Base-by-base conservation (phyloP, 805 yeast species). In the Ogataea nonfermentans region DNA sequence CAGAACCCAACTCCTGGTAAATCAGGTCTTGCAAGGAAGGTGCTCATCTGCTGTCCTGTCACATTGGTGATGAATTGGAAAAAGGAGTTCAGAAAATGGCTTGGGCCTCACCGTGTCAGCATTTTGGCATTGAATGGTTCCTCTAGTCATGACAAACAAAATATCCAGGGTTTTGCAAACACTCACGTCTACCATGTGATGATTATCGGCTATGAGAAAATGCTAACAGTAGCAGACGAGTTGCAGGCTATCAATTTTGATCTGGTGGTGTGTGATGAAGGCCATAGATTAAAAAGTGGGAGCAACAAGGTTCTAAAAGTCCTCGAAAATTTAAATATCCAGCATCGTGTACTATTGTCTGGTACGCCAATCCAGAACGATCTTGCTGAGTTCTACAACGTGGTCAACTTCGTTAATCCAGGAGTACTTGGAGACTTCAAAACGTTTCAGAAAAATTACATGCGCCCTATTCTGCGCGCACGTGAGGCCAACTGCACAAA, bases 231-330 rank as follows among this genome's bases (percentile, higher is more conserved):
- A 52, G 62, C 71, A 15, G 66, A 68, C 6, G 81, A 83, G 43
- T 53, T 84, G 6, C 51, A 66, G 1, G 58, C 66, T 2, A 69
- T 69, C 3, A 42, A 56, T 3, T 65, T 78, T 46, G 98, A 89
- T 57, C 49, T 93, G 12, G 64, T 93, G 13, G 76, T 93, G 1
- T 93, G 96, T 60, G 99, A 93, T 61, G 99, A 93, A 57, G 99
- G 98, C 2, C 99, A 93, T 59, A 70, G 96, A 34, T 69, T 93
- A 49, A 93, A 91, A 52, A 85, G 78, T 50, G 70, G 78, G 4
- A 66, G 79, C 8, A 87, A 85, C 43, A 89, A 87, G 59, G 78
- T 84, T 0, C 65, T 88, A 36, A 79, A 78, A 43, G 77, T 80
- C 0, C 65, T 91, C 37, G 76, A 74, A 28, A 52, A 68, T 1